phyloP scores from a whole-genome alignment of 2,329 filamentous ascomycete genomes.

The Lecanosticta acicola region DNA sequence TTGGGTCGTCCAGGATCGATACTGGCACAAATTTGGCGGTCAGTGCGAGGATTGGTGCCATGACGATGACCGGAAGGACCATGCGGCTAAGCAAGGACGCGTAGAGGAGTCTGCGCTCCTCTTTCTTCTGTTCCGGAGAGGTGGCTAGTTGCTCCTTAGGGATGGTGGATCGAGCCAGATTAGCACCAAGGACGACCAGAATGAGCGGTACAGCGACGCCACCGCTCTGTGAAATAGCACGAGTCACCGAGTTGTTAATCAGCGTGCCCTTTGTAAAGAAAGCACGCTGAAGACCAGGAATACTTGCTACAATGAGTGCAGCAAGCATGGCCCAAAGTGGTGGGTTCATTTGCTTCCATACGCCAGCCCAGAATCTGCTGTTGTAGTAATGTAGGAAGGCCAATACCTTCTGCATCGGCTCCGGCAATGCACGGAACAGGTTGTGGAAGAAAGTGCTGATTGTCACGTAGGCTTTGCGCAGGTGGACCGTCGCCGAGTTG shows the following conservation, averaged over 20 bases:
- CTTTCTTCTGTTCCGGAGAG: slow-evolving; percentile 63
- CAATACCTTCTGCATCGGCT: slow-evolving; percentile 47
- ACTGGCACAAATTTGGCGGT: slow-evolving; percentile 86
- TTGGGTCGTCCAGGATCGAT: slow-evolving; percentile 93
- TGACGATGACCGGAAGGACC: slow-evolving; percentile 83
- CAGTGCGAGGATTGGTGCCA: slow-evolving; percentile 83
- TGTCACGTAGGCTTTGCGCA: slow-evolving; percentile 23
- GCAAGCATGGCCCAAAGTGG: slow-evolving; percentile 94
- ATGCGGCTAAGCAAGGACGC: slow-evolving; percentile 85
- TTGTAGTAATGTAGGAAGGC: slow-evolving; percentile 38
- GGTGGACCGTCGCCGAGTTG: slow-evolving; percentile 17
- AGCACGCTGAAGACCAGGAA: slow-evolving; percentile 71
- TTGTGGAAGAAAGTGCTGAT: slow-evolving; percentile 32
- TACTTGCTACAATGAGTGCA: slow-evolving; percentile 83
- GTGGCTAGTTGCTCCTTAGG: slow-evolving; percentile 57
- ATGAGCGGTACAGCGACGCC: slow-evolving; percentile 93
- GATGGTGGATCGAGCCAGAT: slow-evolving; percentile 85
- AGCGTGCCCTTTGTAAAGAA: slow-evolving; percentile 91
- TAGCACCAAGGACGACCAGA: slow-evolving; percentile 88
- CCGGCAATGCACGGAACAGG: slow-evolving; percentile 49
- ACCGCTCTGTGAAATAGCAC: slow-evolving; percentile 76
- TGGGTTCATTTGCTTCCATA: slow-evolving; percentile 97
- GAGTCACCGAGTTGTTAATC: slow-evolving; percentile 85
- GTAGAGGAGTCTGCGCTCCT: slow-evolving; percentile 71
- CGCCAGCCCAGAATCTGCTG: slow-evolving; percentile 55